Conservation (phyloP, 2,329 filamentous ascomycete species). For the Talaromyces sp. region DNA sequence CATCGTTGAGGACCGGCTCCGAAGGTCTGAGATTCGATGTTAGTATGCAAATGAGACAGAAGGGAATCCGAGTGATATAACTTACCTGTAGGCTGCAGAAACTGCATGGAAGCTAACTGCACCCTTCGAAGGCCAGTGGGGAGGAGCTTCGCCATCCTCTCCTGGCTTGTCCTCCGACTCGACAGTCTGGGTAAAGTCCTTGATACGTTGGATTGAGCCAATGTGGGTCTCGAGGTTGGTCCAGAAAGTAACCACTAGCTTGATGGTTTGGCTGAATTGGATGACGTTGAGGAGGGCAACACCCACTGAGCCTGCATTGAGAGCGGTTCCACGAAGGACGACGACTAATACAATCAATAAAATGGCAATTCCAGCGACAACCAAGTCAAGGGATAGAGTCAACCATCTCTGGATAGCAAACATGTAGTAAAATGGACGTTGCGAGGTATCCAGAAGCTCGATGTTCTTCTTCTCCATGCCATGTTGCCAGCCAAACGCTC, state of each 20-base stretch:
- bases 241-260: constrained; percentile 57
- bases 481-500: constrained; percentile 60
- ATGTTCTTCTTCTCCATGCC: constrained; percentile 50
- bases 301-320: constrained; percentile 55
- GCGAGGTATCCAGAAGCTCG: constrained; percentile 55
- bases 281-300: constrained; percentile 59
- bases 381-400: constrained; percentile 52
- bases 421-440: constrained; percentile 61
- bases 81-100: constrained; percentile 49
- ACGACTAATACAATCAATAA: constrained; percentile 56
- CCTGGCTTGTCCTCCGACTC: constrained; percentile 47
- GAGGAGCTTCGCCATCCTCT: constrained; percentile 44
- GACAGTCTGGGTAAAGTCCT: constrained; percentile 53
- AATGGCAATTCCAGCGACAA: constrained; percentile 54
- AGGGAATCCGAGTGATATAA: background rate
- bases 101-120: constrained; percentile 48
- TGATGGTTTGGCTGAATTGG: constrained; percentile 56
- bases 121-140: constrained; percentile 48
- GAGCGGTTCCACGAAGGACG: constrained; percentile 39
- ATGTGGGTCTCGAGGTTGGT: constrained; percentile 62
- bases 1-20: constrained; percentile 47
- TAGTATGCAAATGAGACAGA: constrained; percentile 4
- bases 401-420: constrained; percentile 63
- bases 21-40: constrained; percentile 18
- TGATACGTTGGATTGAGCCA: constrained; percentile 59